phyloP scores from a whole-genome alignment of 768 basidiomycete genomes.

The Podaxis carcinomalis region DNA sequence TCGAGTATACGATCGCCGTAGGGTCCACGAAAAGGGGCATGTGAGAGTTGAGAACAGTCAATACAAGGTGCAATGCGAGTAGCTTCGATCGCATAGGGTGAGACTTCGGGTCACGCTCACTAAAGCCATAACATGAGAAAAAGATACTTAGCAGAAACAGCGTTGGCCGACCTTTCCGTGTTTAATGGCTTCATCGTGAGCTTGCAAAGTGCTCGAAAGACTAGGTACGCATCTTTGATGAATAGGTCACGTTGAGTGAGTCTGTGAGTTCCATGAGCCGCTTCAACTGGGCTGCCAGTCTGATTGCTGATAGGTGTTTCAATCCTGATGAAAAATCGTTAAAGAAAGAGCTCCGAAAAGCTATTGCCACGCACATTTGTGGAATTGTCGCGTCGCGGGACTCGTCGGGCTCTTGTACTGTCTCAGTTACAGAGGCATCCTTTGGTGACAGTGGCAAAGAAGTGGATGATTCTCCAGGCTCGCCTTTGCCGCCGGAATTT shows the following conservation, averaged over 20 bases:
- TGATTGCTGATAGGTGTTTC: background rate
- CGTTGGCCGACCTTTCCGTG: constrained; percentile 71
- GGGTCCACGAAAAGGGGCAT: constrained; percentile 89
- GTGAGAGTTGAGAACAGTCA: constrained; percentile 89
- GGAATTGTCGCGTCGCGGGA: background rate
- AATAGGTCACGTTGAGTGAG: constrained; percentile 84
- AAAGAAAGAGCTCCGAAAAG: background rate
- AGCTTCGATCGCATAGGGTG: constrained; percentile 97
- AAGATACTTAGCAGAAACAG: background rate
- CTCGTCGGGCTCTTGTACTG: background rate
- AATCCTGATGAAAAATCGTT: constrained; percentile 5
- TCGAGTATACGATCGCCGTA: constrained; percentile 86
- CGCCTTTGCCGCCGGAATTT: background rate
- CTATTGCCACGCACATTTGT: background rate
- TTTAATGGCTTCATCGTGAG: constrained; percentile 96
- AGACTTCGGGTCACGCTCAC: constrained; percentile 93
- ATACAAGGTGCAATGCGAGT: constrained; percentile 88
- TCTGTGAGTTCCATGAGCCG: constrained; percentile 30
- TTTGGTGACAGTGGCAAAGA: constrained; percentile 3
- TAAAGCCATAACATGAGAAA: constrained; percentile 26
- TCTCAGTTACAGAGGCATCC: background rate
- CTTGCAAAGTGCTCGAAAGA: constrained; percentile 95
- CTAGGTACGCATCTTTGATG: constrained; percentile 96
- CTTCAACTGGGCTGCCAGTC: constrained; percentile 27
- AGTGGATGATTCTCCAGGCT: constrained; percentile 3